phyloP scores from a whole-genome alignment of 108 stramenopile genomes.

The Licmophora abbreviata region DNA sequence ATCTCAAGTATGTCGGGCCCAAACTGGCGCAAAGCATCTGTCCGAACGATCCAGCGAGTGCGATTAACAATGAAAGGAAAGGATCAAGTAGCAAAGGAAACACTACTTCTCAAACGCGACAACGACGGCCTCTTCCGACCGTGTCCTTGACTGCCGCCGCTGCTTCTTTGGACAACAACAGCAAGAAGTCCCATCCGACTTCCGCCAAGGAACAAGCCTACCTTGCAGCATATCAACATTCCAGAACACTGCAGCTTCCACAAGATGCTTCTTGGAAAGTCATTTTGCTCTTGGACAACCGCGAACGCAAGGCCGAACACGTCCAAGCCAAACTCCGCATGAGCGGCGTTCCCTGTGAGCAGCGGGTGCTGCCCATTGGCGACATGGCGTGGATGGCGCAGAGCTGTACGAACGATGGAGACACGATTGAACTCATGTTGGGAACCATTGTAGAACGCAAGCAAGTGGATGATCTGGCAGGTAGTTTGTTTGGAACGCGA shows the following conservation, averaged over 20 bases:
- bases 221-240: slow-evolving; percentile 13
- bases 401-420: no score
- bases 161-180: slow-evolving; percentile 8
- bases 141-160: not conserved
- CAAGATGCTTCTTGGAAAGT: slow-evolving; percentile 34
- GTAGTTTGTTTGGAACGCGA: slow-evolving; percentile 35
- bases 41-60: not conserved
- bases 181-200: slow-evolving; percentile 1
- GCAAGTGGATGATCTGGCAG: slow-evolving; percentile 26
- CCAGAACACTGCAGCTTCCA: slow-evolving; percentile 9
- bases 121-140: not conserved
- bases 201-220: slow-evolving; percentile 31
- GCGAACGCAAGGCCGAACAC: slow-evolving; percentile 35
- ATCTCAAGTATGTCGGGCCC: slow-evolving; percentile 34
- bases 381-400: slow-evolving; percentile 63
- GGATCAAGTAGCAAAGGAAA: slow-evolving; percentile 1
- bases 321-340: slow-evolving; percentile 18
- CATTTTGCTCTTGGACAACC: slow-evolving; percentile 30
- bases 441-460: slow-evolving; percentile 63
- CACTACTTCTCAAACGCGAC: not conserved
- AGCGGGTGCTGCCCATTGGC: slow-evolving; percentile 46
- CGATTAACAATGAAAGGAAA: not conserved
- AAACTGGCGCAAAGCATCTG: slow-evolving; percentile 18
- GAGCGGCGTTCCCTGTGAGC: slow-evolving; percentile 38
- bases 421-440: slow-evolving; percentile 29